Evolutionary conservation across 257 asterid genomes (phyloP).

Genomic region (Parsonsia alboflavescens): DNA sequence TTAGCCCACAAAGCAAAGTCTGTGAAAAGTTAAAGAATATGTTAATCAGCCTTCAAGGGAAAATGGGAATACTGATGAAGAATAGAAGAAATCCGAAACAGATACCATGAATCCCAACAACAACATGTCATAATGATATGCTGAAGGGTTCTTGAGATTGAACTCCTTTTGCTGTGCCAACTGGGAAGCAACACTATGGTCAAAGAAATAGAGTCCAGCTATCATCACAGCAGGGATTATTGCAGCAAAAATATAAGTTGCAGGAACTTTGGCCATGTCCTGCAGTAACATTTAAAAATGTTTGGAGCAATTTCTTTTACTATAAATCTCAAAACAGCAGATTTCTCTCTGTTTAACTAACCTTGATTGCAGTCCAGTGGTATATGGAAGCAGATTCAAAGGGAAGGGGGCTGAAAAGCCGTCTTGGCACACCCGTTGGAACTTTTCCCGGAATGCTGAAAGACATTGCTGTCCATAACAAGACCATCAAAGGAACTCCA

Average conservation of each 20-base stretch:
- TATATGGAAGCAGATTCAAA: constrained; percentile 41
- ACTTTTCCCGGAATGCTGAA: constrained; percentile 28
- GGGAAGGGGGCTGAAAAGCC: constrained; percentile 40
- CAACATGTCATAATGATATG: constrained; percentile 54
- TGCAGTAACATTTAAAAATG: constrained; percentile 12
- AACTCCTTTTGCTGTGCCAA: constrained; percentile 61
- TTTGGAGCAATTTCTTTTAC: background rate
- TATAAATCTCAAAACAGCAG: too few species aligned
- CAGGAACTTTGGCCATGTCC: constrained; percentile 57
- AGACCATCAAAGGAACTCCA: constrained; percentile 52
- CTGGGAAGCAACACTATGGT: constrained; percentile 59
- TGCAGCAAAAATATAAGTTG: constrained; percentile 41
- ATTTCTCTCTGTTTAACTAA: background rate
- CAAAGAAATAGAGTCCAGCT: constrained; percentile 57
- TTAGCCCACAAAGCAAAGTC: constrained; percentile 57
- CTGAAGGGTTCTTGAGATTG: constrained; percentile 53
- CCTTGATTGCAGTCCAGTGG: constrained; percentile 58
- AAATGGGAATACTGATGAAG: background rate
- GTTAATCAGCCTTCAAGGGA: background rate
- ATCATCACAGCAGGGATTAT: constrained; percentile 52
- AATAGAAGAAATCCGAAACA: background rate
- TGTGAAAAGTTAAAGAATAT: constrained; percentile 6
- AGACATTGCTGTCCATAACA: constrained; percentile 41
- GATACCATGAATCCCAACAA: constrained; percentile 58
- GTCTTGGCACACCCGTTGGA: constrained; percentile 42